Base-by-base conservation (phyloP, 1,284 basidiomycete species). In the Fistulina hepatica region DNA sequence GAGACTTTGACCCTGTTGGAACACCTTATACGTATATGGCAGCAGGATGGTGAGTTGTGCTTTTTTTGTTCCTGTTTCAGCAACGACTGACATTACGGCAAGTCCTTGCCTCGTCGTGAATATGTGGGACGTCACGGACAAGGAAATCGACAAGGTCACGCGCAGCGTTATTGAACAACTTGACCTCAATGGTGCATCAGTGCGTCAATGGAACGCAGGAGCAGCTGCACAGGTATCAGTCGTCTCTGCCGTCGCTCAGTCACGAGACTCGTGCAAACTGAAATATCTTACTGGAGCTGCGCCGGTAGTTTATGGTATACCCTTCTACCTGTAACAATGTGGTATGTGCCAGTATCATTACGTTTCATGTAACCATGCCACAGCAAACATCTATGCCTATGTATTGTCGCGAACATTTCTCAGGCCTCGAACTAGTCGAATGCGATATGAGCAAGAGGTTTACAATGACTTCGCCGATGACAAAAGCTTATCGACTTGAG, bases 81-180 rank as follows among this genome's bases (percentile, higher is more conserved):
- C 30, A 32, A 22, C 25, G 19, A 34, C 19, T 47, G 6, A 47
- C 39, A 30, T 44, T 21, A 34, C 41, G 9, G 10, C 11, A 49
- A 93, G 91, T 46, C 94, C 95, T 5, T 83, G 89, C 2, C 69
- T 98, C 33, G 77, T 97, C 10, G 95, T 86, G 0, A 97, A 94
- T 53, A 63, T 98, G 12, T 99, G 95, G 94, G 94, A 98, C 55
- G 93, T 97, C 17, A 98, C 95, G 0, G 94, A 99, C 63, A 76
- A 83, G 34, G 94, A 99, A 55, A 92, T 97, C 46, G 94, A 98
- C 63, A 83, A 85, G 47, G 77, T 97, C 44, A 84, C 91, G 6
- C 78, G 84, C 47, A 66, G 76, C 1, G 90, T 97, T 6, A 82
- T 97, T 50, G 77, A 81, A 45, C 72, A 76, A 43, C 60, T 95